Conservation (phyloP, 2,329 filamentous ascomycete genomes). For the Dactylellina drechsleri region DNA sequence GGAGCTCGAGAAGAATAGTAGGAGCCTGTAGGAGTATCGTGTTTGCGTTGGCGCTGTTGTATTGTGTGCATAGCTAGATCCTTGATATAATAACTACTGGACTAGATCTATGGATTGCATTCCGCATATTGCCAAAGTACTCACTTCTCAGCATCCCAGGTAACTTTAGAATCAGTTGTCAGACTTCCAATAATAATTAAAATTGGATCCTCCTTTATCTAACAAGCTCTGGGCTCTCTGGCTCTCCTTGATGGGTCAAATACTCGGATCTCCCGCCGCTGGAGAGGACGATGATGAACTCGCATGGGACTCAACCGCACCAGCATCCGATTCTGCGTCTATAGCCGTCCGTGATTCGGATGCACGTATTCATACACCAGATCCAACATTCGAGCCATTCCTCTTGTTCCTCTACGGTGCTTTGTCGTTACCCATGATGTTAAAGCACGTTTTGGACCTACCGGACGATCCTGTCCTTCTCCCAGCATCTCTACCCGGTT, state of each 20-base stretch:
- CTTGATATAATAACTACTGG: not conserved
- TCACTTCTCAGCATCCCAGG: too few relatives aligned
- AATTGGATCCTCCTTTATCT: too few relatives aligned
- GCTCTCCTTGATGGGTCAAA: too few relatives aligned
- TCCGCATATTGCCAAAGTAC: too few relatives aligned
- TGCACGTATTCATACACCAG: not conserved
- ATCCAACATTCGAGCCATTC: conserved; percentile 8
- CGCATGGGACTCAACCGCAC: not conserved
- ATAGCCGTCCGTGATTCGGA: too few relatives aligned
- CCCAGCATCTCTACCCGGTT: conserved; percentile 9
- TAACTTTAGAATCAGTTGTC: too few relatives aligned
- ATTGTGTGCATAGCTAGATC: not conserved
- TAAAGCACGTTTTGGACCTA: conserved; percentile 11
- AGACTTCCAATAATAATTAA: too few relatives aligned
- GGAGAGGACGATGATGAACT: not conserved
- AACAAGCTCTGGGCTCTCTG: too few relatives aligned
- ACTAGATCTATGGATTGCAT: too few relatives aligned
- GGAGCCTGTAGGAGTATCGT: not conserved
- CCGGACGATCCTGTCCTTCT: conserved; percentile 5
- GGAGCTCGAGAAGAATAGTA: too few relatives aligned
- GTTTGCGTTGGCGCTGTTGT: conserved; percentile 26
- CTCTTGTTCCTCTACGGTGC: conserved; percentile 25
- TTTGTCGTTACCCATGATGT: not conserved
- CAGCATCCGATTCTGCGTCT: too few relatives aligned
- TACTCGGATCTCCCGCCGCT: not conserved